Percentiles rank a stretch among this genome's conserved stretches.
Conservation (phyloP, 2,329 filamentous ascomycete genomes). For the Aureobasidium sp. region DNA sequence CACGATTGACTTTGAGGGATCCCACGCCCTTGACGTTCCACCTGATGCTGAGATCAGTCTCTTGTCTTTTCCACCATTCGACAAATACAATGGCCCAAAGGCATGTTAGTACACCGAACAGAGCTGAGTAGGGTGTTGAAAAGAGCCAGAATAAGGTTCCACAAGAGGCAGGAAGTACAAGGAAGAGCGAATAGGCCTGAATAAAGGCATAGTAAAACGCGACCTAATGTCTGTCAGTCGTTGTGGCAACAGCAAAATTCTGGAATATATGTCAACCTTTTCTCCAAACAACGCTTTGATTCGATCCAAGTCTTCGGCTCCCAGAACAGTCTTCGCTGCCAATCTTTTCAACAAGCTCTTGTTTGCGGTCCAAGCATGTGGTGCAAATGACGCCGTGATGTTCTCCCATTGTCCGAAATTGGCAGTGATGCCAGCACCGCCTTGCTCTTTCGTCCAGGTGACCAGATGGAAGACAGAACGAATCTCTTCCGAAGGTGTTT, state of each 20-base stretch:
- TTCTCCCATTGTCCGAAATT: constrained; percentile 6
- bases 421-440: not conserved
- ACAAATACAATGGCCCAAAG: constrained; percentile 3
- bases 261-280: not conserved
- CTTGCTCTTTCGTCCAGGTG: constrained; percentile 11
- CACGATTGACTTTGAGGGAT: constrained; percentile 3
- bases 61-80: constrained; percentile 11
- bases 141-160: not conserved
- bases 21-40: constrained; percentile 6
- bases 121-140: not conserved
- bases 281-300: constrained; percentile 8
- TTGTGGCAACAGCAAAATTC: too few relatives aligned
- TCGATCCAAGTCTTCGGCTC: not conserved
- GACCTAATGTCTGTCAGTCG: not conserved
- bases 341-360: not conserved
- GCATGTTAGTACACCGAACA: not conserved
- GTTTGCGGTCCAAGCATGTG: not conserved
- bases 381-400: not conserved
- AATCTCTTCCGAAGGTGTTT: constrained; percentile 1
- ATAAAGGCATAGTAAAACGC: constrained; percentile 6
- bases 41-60: constrained; percentile 4
- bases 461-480: constrained; percentile 5
- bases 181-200: constrained; percentile 2
- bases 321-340: not conserved
- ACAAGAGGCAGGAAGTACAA: not conserved